A percentile compares a stretch with the other conserved stretches of the same genome.
Evolutionary conservation across 257 asterid species (phyloP).

Genomic region (Agastache rugosa): DNA sequence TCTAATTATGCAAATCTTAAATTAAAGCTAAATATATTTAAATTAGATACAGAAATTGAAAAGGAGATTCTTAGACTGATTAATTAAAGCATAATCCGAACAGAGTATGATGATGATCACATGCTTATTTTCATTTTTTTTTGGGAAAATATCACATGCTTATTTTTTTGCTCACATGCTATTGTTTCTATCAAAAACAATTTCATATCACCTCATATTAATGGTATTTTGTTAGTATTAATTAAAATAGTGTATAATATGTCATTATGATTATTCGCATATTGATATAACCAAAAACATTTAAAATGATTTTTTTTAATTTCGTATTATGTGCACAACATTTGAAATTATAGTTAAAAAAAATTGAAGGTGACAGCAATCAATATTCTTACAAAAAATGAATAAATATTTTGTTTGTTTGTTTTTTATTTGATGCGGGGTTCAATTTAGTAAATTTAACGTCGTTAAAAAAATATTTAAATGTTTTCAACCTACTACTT

Average conservation of each 20-base stretch:
- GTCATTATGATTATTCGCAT: too few species aligned
- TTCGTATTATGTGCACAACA: too few species aligned
- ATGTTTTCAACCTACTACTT: too few species aligned
- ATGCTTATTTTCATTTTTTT: background rate
- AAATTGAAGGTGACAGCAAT: too few species aligned
- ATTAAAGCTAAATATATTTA: background rate
- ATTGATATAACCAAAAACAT: too few species aligned
- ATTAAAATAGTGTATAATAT: too few species aligned
- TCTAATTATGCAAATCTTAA: slow-evolving; percentile 17
- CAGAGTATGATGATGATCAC: slow-evolving; percentile 25
- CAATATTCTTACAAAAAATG: too few species aligned
- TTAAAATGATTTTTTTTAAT: too few species aligned
- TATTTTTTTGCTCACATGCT: background rate
- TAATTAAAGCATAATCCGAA: slow-evolving; percentile 20
- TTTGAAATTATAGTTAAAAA: too few species aligned
- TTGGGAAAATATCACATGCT: slow-evolving; percentile 26
- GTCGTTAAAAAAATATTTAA: too few species aligned
- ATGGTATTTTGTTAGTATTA: too few species aligned
- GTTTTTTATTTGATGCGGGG: background rate
- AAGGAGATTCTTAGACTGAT: slow-evolving; percentile 1
- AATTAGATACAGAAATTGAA: background rate
- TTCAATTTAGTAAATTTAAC: too few species aligned
- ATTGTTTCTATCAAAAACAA: background rate
- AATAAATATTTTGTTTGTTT: background rate
- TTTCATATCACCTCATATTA: background rate